phyloP scores from a whole-genome alignment of 495 filamentous ascomycete genomes.

The Aspergillus biplanus region DNA sequence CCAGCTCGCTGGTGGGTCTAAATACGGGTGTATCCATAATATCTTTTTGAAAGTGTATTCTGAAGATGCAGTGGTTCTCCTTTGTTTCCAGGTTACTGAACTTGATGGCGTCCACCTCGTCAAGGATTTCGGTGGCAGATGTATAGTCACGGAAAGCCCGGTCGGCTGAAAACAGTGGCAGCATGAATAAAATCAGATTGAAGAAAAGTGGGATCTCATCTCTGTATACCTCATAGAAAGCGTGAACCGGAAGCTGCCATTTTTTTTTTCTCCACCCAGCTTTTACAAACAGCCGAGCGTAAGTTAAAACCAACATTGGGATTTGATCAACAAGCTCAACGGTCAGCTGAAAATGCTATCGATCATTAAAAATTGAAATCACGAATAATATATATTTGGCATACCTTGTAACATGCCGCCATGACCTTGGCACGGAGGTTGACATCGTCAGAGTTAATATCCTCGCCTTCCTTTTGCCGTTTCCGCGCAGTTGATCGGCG shows the following conservation, averaged over 20 bases:
- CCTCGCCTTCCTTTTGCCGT: no score
- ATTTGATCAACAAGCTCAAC: no score
- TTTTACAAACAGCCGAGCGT: slow-evolving; percentile 21
- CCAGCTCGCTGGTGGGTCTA: slow-evolving; percentile 10
- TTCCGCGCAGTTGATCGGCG: no score
- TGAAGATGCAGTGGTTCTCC: slow-evolving; percentile 12
- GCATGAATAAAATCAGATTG: slow-evolving; percentile 23
- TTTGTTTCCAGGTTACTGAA: not conserved
- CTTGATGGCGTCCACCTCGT: slow-evolving; percentile 2
- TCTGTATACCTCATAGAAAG: slow-evolving; percentile 22
- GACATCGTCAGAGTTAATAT: no score
- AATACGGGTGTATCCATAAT: slow-evolving; percentile 18
- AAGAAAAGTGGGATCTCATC: slow-evolving; percentile 21
- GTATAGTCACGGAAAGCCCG: slow-evolving; percentile 19
- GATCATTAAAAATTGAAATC: no score
- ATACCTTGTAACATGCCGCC: no score
- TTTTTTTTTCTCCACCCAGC: slow-evolving; percentile 14
- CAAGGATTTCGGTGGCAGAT: slow-evolving; percentile 16
- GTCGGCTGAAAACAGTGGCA: slow-evolving; percentile 18
- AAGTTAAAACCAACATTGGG: slow-evolving; percentile 20
- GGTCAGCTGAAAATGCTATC: slow-evolving; percentile 23
- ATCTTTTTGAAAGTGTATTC: slow-evolving; percentile 12
- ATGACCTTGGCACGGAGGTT: no score
- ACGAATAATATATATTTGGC: no score
- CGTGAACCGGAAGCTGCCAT: slow-evolving; percentile 19